phyloP scores from a whole-genome alignment of 768 basidiomycete species.

The Steccherinum ochraceum region DNA sequence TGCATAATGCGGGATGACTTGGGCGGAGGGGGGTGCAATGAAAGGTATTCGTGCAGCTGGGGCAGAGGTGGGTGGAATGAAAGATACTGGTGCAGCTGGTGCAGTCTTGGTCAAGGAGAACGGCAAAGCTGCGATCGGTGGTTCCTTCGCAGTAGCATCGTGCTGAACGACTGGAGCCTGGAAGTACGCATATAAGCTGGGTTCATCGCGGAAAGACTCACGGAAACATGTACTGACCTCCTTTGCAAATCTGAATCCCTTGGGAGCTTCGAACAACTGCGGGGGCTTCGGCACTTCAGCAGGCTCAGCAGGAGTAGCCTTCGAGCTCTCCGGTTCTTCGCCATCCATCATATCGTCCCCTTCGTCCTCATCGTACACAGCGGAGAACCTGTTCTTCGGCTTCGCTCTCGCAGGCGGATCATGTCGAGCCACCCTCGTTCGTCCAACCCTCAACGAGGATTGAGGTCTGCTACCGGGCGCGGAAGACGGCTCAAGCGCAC shows the following conservation, averaged over 20 bases:
- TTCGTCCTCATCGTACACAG: conserved; percentile 48
- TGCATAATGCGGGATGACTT: neutral
- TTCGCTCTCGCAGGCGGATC: conserved; percentile 33
- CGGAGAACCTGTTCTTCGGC: conserved; percentile 56
- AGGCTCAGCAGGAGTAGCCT: too few species aligned
- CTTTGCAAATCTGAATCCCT: conserved; percentile 63
- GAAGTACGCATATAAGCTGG: conserved; percentile 4
- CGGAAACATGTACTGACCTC: conserved; percentile 34
- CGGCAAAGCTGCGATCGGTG: conserved; percentile 58
- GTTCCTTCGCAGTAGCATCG: conserved; percentile 49
- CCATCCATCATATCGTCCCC: conserved; percentile 29
- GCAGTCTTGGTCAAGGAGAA: conserved; percentile 48
- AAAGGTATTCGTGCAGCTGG: neutral
- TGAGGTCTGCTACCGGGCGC: conserved; percentile 21
- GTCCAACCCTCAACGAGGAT: conserved; percentile 64
- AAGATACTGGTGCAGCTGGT: conserved; percentile 9
- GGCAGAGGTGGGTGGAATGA: conserved; percentile 2
- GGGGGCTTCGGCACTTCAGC: conserved; percentile 29
- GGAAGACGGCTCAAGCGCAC: conserved; percentile 12
- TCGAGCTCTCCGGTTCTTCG: too few species aligned
- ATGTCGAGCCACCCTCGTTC: conserved; percentile 32
- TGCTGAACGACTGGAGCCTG: conserved; percentile 28
- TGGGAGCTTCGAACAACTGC: conserved; percentile 54
- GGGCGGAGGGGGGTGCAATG: conserved; percentile 1
- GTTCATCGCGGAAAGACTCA: neutral